phyloP scores from a whole-genome alignment of 768 basidiomycete species.

The Lentinus tigrinus region DNA sequence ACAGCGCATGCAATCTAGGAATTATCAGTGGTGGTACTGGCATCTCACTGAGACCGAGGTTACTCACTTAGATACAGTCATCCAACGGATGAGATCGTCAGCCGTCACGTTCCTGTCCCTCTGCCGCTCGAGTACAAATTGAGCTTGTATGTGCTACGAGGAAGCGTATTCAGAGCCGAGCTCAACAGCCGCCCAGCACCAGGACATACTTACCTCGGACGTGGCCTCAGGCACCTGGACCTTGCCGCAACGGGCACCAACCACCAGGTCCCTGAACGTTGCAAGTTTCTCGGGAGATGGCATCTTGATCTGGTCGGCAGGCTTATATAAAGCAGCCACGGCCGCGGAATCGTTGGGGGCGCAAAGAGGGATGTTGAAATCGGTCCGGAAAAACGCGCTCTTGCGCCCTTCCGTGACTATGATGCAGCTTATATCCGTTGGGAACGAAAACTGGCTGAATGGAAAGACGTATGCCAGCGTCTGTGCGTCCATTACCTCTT shows the following conservation, averaged over 20 bases:
- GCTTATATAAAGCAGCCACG: constrained; percentile 48
- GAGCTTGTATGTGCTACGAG: constrained; percentile 73
- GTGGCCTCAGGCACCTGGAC: constrained; percentile 52
- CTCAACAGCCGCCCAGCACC: not conserved
- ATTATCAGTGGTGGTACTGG: constrained; percentile 7
- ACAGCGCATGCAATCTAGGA: constrained; percentile 60
- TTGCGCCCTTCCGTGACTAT: constrained; percentile 61
- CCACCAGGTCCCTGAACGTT: constrained; percentile 56
- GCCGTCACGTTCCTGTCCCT: constrained; percentile 40
- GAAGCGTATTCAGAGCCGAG: not conserved
- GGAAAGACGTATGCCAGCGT: constrained; percentile 75
- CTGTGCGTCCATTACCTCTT: constrained; percentile 63
- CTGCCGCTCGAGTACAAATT: constrained; percentile 56
- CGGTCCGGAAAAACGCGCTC: constrained; percentile 76
- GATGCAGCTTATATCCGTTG: constrained; percentile 70
- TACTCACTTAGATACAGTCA: constrained; percentile 68
- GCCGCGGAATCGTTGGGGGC: constrained; percentile 14
- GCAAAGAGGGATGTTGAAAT: constrained; percentile 51
- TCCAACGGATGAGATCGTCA: constrained; percentile 65
- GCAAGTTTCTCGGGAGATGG: constrained; percentile 50
- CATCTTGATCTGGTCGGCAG: constrained; percentile 38
- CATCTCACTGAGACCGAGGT: not conserved
- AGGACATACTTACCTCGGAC: constrained; percentile 49
- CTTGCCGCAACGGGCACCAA: constrained; percentile 58
- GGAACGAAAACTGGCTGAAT: constrained; percentile 68